Evolutionary conservation across 495 filamentous ascomycete genomes (phyloP).

Genomic region (Cenococcum geophilum): DNA sequence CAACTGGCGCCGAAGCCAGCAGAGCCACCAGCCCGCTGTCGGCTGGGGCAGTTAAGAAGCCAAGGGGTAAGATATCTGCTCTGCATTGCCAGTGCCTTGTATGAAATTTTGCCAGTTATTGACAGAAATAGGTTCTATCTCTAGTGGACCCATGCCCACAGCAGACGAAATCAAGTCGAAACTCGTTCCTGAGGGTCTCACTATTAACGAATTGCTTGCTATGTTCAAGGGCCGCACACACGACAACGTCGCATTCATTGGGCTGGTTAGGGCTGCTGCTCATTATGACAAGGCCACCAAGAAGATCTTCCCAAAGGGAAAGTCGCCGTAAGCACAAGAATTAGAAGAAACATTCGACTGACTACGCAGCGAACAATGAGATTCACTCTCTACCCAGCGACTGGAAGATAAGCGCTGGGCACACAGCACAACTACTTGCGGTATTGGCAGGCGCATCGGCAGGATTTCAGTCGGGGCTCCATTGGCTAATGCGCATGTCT

Average conservation of each 20-base stretch:
- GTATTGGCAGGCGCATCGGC: too few species aligned
- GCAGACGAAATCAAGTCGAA: slow-evolving; percentile 64
- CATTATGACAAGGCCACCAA: slow-evolving; percentile 36
- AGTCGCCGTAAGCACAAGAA: too few species aligned
- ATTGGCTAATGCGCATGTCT: too few species aligned
- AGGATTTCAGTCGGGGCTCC: too few species aligned
- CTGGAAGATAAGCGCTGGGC: too few species aligned
- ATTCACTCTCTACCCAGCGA: too few species aligned
- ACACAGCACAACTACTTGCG: too few species aligned
- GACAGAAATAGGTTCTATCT: slow-evolving; percentile 3
- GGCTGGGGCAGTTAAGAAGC: slow-evolving; percentile 43
- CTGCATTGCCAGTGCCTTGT: background rate
- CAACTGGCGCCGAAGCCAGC: slow-evolving; percentile 49
- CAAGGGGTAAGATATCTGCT: slow-evolving; percentile 14
- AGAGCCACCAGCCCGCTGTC: slow-evolving; percentile 34
- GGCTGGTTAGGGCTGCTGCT: slow-evolving; percentile 48
- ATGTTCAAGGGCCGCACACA: slow-evolving; percentile 50
- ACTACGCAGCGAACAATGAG: too few species aligned
- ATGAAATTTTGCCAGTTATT: slow-evolving; percentile 19
- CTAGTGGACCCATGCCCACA: slow-evolving; percentile 40
- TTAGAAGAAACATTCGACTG: too few species aligned
- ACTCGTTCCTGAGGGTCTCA: slow-evolving; percentile 62
- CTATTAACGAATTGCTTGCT: slow-evolving; percentile 54
- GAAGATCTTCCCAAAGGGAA: too few species aligned
- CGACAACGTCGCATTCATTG: slow-evolving; percentile 41